phyloP scores from a whole-genome alignment of 257 asterid genomes.

The Penstemon davidsonii region DNA sequence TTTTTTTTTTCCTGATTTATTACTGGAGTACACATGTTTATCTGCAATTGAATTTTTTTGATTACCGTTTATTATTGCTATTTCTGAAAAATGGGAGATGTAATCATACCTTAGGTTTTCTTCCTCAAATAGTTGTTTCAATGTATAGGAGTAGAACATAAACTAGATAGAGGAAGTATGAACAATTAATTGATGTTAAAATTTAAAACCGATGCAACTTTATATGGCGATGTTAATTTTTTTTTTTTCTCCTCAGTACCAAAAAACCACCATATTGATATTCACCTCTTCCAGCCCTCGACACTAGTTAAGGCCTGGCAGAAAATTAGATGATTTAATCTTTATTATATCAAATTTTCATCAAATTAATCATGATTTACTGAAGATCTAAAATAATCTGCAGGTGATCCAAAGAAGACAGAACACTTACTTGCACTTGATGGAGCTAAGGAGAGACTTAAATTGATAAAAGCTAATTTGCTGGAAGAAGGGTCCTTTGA shows the following conservation, averaged over 20 bases:
- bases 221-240: background rate
- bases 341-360: background rate
- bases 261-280: too few species aligned
- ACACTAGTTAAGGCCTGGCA: background rate
- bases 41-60: background rate
- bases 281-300: background rate
- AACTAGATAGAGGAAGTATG: background rate
- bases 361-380: background rate
- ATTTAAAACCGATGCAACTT: background rate
- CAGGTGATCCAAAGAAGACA: conserved; percentile 39
- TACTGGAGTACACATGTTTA: too few species aligned
- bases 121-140: too few species aligned
- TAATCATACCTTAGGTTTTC: too few species aligned
- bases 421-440: conserved; percentile 41
- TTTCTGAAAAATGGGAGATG: too few species aligned
- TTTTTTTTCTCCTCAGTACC: background rate
- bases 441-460: conserved; percentile 52
- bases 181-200: background rate
- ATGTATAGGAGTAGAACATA: background rate
- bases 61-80: too few species aligned
- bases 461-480: conserved; percentile 42
- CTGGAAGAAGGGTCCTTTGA: conserved; percentile 48
- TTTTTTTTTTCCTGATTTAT: too few species aligned
- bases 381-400: conserved; percentile 8
- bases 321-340: background rate